These are phyloP conservation scores for Talaromyces sp. DNA, from an alignment of 2,329 filamentous ascomycete species.

Conservation along the genomic window DNA sequence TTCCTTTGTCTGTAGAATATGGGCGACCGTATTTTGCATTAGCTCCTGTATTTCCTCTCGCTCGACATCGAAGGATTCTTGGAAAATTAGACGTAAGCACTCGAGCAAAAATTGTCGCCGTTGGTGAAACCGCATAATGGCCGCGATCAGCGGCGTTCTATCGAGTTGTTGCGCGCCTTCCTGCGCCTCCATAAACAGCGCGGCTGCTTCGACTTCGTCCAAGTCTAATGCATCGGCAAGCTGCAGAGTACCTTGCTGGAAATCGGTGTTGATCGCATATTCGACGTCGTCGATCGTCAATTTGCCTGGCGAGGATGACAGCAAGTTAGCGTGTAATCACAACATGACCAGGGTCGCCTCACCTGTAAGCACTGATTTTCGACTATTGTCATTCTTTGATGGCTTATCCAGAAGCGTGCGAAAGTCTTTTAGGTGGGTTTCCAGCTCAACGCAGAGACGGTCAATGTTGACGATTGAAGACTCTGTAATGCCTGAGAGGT, in stretches of 20 bases:
- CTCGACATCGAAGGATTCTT: slow-evolving; percentile 63
- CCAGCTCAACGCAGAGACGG: slow-evolving; percentile 64
- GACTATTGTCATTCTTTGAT: slow-evolving; percentile 69
- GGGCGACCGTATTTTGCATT: slow-evolving; percentile 55
- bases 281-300: slow-evolving; percentile 68
- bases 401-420: slow-evolving; percentile 71
- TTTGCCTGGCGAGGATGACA: slow-evolving; percentile 57
- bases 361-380: slow-evolving; percentile 68
- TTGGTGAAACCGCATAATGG: slow-evolving; percentile 84
- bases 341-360: slow-evolving; percentile 24
- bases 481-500: slow-evolving; percentile 74
- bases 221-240: slow-evolving; percentile 85
- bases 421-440: slow-evolving; percentile 64
- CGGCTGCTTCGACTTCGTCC: slow-evolving; percentile 81
- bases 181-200: slow-evolving; percentile 70
- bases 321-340: slow-evolving; percentile 11
- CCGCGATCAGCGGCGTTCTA: slow-evolving; percentile 70
- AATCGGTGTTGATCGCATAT: slow-evolving; percentile 80
- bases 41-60: slow-evolving; percentile 53
- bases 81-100: slow-evolving; percentile 74
- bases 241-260: slow-evolving; percentile 76
- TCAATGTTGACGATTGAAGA: slow-evolving; percentile 67
- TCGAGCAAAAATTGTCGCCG: slow-evolving; percentile 79
- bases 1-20: slow-evolving; percentile 58
- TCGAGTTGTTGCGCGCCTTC: slow-evolving; percentile 67